These are phyloP conservation scores for Boletus rex-veris DNA, from an alignment of 768 basidiomycete genomes.

Conservation along the genomic window DNA sequence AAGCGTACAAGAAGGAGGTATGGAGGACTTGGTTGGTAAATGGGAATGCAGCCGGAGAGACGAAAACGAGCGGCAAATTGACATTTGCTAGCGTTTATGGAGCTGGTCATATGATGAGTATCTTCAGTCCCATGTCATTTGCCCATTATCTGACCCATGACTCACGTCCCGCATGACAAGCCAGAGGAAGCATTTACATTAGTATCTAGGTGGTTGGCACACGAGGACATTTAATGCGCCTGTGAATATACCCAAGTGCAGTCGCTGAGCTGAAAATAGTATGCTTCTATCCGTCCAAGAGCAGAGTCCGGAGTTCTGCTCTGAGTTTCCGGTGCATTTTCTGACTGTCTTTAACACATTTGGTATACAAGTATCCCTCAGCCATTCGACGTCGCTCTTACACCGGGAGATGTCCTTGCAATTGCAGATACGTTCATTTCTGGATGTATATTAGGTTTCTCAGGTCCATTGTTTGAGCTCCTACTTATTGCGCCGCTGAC, in stretches of 20 bases:
- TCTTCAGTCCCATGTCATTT: slow-evolving; percentile 5
- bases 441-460: too few species aligned
- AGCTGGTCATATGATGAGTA: slow-evolving; percentile 73
- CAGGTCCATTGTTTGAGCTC: too few species aligned
- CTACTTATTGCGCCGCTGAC: too few species aligned
- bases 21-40: slow-evolving; percentile 56
- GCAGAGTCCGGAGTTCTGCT: too few species aligned
- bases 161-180: slow-evolving; percentile 64
- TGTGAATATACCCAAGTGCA: background rate
- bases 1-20: slow-evolving; percentile 40
- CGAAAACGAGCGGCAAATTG: slow-evolving; percentile 51
- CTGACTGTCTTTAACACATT: too few species aligned
- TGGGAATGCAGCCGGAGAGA: slow-evolving; percentile 52
- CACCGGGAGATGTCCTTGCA: too few species aligned
- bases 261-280: background rate
- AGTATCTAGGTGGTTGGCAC: slow-evolving; percentile 61
- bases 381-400: too few species aligned
- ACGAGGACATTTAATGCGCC: slow-evolving; percentile 30
- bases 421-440: too few species aligned
- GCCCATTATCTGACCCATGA: slow-evolving; percentile 17
- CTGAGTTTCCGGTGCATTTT: too few species aligned
- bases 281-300: slow-evolving; percentile 26
- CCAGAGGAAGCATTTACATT: slow-evolving; percentile 60
- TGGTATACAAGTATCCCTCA: too few species aligned
- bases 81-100: slow-evolving; percentile 63